Evolutionary conservation across 1,139 yeast genomes (phyloP).

Genomic region (Kurtzmaniella quercitrusa): DNA sequence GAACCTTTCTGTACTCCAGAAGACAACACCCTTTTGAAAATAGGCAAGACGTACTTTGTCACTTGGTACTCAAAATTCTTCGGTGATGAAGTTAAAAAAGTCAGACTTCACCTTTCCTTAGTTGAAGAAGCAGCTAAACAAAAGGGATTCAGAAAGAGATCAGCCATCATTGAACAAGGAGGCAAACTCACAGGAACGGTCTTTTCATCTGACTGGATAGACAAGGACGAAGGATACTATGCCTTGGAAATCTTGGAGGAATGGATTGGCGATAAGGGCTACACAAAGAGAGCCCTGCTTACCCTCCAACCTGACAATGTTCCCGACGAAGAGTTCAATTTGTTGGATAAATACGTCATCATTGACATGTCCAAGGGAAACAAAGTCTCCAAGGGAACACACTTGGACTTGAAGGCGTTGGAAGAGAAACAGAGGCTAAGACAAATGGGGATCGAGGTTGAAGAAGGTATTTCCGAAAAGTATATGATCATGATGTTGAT

Average conservation of each 20-base stretch:
- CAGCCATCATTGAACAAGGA: slow-evolving; percentile 35
- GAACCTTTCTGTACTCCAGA: slow-evolving; percentile 83
- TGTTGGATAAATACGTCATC: slow-evolving; percentile 47
- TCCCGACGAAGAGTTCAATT: slow-evolving; percentile 61
- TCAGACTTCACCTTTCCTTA: slow-evolving; percentile 63
- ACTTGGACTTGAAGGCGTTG: slow-evolving; percentile 45
- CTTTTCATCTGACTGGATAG: slow-evolving; percentile 69
- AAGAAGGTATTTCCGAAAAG: slow-evolving; percentile 59
- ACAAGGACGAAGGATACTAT: slow-evolving; percentile 58
- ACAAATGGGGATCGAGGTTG: slow-evolving; percentile 44
- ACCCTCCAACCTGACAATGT: slow-evolving; percentile 70
- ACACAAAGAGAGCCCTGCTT: slow-evolving; percentile 47
- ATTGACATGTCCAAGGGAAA: slow-evolving; percentile 55
- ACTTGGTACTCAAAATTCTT: slow-evolving; percentile 76
- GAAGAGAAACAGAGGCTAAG: slow-evolving; percentile 32
- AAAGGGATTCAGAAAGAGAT: slow-evolving; percentile 50
- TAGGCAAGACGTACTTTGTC: slow-evolving; percentile 64
- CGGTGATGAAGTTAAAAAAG: slow-evolving; percentile 47
- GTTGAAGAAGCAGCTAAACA: slow-evolving; percentile 52
- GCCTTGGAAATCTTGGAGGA: slow-evolving; percentile 56
- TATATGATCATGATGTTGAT: slow-evolving; percentile 61
- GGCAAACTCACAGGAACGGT: slow-evolving; percentile 40
- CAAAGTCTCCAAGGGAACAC: slow-evolving; percentile 55
- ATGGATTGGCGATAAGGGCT: slow-evolving; percentile 51
- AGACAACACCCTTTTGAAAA: slow-evolving; percentile 51